Conservation (phyloP, 169 alveolate genomes). For the Eimeria necatrix region DNA sequence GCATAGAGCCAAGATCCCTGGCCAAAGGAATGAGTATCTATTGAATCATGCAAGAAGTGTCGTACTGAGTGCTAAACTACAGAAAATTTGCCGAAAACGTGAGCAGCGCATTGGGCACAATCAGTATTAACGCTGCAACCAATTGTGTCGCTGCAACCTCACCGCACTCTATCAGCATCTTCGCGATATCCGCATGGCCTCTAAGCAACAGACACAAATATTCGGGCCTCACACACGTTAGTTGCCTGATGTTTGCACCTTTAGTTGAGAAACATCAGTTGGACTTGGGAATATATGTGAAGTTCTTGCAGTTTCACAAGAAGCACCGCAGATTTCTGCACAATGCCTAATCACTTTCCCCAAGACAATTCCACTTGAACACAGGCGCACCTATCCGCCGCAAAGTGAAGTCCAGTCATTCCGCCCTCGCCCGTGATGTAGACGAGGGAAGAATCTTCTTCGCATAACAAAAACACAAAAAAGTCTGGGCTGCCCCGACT, state of each 20-base stretch:
- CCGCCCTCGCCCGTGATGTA: conserved; percentile 60
- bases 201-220: neutral
- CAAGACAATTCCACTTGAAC: neutral
- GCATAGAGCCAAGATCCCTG: too few relatives aligned
- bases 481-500: neutral
- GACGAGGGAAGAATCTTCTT: conserved; percentile 57
- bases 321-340: too few relatives aligned
- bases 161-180: conserved; percentile 56
- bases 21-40: too few relatives aligned
- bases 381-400: conserved; percentile 75
- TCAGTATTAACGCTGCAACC: neutral
- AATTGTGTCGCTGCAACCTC: neutral
- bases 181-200: conserved; percentile 56
- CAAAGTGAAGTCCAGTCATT: conserved; percentile 78
- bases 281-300: too few relatives aligned
- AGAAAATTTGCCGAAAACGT: neutral
- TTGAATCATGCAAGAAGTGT: neutral
- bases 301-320: too few relatives aligned
- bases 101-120: neutral
- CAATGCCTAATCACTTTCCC: neutral
- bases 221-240: neutral
- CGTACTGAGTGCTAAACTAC: neutral
- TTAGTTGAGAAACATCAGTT: too few relatives aligned
- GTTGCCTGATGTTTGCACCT: neutral
- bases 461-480: neutral